Conservation (phyloP, 495 filamentous ascomycete genomes). For the Xylaria longipes region DNA sequence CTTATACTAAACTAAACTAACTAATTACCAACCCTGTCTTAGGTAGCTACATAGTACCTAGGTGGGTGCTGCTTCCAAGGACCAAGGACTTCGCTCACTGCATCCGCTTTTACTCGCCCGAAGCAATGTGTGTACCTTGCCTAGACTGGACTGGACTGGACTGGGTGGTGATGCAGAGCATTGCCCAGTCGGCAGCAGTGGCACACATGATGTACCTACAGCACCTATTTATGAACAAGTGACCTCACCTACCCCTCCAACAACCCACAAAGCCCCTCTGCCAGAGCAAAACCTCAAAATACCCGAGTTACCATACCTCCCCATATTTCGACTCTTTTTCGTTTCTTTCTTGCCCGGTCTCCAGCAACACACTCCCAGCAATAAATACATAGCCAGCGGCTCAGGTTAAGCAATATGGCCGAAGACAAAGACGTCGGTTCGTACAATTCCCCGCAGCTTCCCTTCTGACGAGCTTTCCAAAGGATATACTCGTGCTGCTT, state of each 20-base stretch:
- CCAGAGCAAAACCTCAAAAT: conserved; percentile 32
- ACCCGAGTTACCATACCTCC: conserved; percentile 17
- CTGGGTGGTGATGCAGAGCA: background rate
- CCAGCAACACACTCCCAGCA: background rate
- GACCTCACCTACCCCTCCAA: conserved; percentile 30
- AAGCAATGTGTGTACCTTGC: background rate
- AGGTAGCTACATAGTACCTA: too few species aligned
- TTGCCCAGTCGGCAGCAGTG: background rate
- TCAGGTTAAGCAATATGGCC: conserved; percentile 32
- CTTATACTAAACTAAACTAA: too few species aligned
- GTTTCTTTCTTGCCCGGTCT: conserved; percentile 5
- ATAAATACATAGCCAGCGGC: conserved; percentile 1
- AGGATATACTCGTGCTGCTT: background rate
- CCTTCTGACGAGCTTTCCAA: conserved; percentile 8
- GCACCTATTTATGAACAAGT: conserved; percentile 19
- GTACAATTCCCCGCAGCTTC: background rate
- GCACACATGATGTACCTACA: conserved; percentile 4
- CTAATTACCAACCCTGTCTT: too few species aligned
- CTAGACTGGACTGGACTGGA: background rate
- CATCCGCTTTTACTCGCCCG: too few species aligned
- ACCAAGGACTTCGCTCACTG: too few species aligned
- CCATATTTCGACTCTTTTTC: conserved; percentile 7
- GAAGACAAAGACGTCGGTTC: conserved; percentile 40
- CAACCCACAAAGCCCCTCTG: conserved; percentile 31
- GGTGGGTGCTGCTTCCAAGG: too few species aligned